Evolutionary conservation across 305 asterid genomes (phyloP), one percentile per base, ranked within the genome.

Genomic region (Lippia alba): DNA sequence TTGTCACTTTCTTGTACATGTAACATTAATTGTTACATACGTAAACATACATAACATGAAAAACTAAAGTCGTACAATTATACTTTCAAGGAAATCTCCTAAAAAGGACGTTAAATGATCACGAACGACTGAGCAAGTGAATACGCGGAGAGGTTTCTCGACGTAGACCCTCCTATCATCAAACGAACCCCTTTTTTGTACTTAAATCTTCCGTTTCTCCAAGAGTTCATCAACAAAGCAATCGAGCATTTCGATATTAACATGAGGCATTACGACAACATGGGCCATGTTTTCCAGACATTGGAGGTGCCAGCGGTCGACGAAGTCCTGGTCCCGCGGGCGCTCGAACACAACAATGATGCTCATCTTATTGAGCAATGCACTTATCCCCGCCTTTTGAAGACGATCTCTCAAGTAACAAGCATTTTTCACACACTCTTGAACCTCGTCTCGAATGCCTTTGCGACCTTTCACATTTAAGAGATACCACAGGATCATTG

Each of bases 401-500:
- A 82, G 74, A 1, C 72, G 54, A 36, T 77, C 66, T 56, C 33
- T 57, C 33, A 82, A 64, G 56, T 73, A 72, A 0, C 3, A 49
- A 5, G 82, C 80, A 46, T 69, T 76, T 0, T 8, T 57, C 0
- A 79, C 18, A 36, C 82, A 82, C n/a, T 34, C 66, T 53, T 56
- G 14, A 64, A 85, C 86, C 45, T 85, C 40, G 20, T 65, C 41
- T 65, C 33, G 14, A 73, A 57, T 40, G 70, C 78, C 51, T 44
- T 62, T 55, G 69, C 79, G 73, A n/a, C 90, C 86, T 72, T 82
- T 83, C 36, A 76, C 79, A 72, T 77, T 85, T 65, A 83, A 70
- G 3, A 75, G 70, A 64, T 75, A 85, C 90, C 90, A 85, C 17
- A 82, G 71, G 70, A 85, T 82, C 53, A 85, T 76, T 33, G 89